Percentiles rank a stretch among this genome's conserved stretches.
phyloP scores from a whole-genome alignment of 2,329 filamentous ascomycete genomes.

The Fusarium aywerte region DNA sequence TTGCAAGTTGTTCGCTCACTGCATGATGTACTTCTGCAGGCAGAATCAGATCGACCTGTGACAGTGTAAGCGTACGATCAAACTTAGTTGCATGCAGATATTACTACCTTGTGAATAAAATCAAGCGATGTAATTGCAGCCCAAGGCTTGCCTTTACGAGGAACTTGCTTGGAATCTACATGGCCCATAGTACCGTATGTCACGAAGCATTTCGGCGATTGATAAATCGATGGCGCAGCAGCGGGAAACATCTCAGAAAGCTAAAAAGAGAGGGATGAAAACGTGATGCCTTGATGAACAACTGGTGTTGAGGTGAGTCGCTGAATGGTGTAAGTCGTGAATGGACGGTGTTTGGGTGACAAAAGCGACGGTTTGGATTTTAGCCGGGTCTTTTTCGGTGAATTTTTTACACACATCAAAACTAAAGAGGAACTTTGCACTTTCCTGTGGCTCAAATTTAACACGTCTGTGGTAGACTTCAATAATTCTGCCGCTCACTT shows the following conservation, averaged over 20 bases:
- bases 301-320: neutral
- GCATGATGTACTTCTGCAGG: slow-evolving; percentile 70
- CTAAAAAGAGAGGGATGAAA: neutral
- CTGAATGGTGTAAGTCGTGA: slow-evolving; percentile 16
- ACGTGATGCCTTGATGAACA: neutral
- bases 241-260: slow-evolving; percentile 58
- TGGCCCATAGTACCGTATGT: slow-evolving; percentile 75
- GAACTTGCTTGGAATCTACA: slow-evolving; percentile 75
- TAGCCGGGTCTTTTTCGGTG: slow-evolving; percentile 46
- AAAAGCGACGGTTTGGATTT: slow-evolving; percentile 16
- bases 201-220: slow-evolving; percentile 76
- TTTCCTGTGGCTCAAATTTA: slow-evolving; percentile 11
- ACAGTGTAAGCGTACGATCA: neutral
- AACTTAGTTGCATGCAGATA: too few relatives aligned
- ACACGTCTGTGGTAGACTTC: neutral
- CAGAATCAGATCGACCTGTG: slow-evolving; percentile 75
- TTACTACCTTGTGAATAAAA: slow-evolving; percentile 74
- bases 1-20: slow-evolving; percentile 64
- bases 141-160: slow-evolving; percentile 81
- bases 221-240: slow-evolving; percentile 59
- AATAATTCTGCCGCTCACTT: neutral
- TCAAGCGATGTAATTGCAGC: slow-evolving; percentile 70
- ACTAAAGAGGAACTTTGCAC: slow-evolving; percentile 66
- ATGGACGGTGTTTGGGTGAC: slow-evolving; percentile 2
- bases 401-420: slow-evolving; percentile 50